These are phyloP conservation scores for Solanum microdontum DNA, from an alignment of 257 asterid genomes.

Conservation along the genomic window DNA sequence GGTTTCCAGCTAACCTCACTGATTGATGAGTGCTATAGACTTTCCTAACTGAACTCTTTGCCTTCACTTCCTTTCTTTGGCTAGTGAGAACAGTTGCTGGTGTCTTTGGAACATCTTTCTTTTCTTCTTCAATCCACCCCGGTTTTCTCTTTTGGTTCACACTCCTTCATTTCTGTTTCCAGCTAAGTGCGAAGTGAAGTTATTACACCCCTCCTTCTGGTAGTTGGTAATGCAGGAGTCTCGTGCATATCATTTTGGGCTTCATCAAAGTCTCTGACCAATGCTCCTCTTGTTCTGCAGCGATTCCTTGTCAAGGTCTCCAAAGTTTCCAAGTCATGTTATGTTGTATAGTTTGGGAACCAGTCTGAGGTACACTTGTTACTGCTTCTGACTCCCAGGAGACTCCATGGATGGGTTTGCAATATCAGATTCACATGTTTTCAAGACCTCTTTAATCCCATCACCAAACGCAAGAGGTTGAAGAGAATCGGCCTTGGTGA, in stretches of 20 bases:
- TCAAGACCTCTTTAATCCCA: conserved; percentile 53
- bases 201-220: conserved; percentile 25
- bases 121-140: conserved; percentile 2
- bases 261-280: conserved; percentile 7
- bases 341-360: conserved; percentile 33
- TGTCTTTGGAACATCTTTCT: conserved; percentile 21
- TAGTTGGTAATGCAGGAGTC: conserved; percentile 9
- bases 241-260: conserved; percentile 13
- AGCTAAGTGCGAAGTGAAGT: conserved; percentile 30
- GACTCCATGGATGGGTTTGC: conserved; percentile 38
- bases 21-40: conserved; percentile 51
- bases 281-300: conserved; percentile 28
- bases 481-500: conserved; percentile 60
- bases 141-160: conserved; percentile 2
- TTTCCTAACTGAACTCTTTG: conserved; percentile 17
- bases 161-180: conserved; percentile 33
- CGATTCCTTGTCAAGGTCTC: conserved; percentile 28
- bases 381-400: conserved; percentile 31
- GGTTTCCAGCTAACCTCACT: conserved; percentile 49
- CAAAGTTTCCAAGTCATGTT: conserved; percentile 20
- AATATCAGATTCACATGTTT: conserved; percentile 24
- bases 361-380: conserved; percentile 42
- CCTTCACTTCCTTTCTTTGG: conserved; percentile 30
- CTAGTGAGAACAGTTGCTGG: conserved; percentile 32
- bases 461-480: conserved; percentile 9